Evolutionary conservation across 2,329 filamentous ascomycete genomes (phyloP), one percentile per base, ranked within the genome.

Genomic region (Graphilbum ipis-grandicollis): DNA sequence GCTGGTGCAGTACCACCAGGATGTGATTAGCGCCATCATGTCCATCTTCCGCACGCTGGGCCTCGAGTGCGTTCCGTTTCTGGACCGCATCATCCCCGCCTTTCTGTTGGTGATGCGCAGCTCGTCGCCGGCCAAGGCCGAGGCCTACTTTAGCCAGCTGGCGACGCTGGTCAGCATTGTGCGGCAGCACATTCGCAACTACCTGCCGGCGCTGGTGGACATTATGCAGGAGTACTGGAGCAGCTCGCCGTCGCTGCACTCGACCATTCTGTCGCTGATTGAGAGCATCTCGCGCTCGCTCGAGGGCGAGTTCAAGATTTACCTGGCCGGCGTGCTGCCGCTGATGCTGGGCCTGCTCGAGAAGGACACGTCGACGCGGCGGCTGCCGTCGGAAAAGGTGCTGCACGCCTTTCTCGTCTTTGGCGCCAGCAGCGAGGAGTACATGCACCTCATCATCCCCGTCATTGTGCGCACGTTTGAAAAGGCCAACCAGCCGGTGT

Each of bases 401-500:
- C 65, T 99, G 19, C 90, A 96, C 52, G 86, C 88, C 0, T 93
- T 99, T 55, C 62, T 98, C 21, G 82, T 98, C 1, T 98, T 98
- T 52, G 92, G 92, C 1, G 79, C 86, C 0, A 96, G 86, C 50
- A 82, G 81, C 10, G 90, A 98, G 53, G 90, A 98, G 54, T 98
- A 98, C 55, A 98, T 98, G 90, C 90, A 98, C 53, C 66, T 98
- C 36, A 96, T 99, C 46, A 83, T 98, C 36, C 90, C 90, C 0
- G 84, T 93, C 26, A 85, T 98, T 49, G 86, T 98, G 9, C 76
- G 80, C 32, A 80, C 93, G 34, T 96, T 98, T 50, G 88, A 98
- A 53, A 92, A 84, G 50, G 72, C 79, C 23, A 76, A 79, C 10
- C 82, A 92, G 44, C 84, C 85, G 8, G 63, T 71, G 1, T 78